These are phyloP conservation scores for Panus rudis DNA, from an alignment of 768 basidiomycete species.

Conservation along the genomic window DNA sequence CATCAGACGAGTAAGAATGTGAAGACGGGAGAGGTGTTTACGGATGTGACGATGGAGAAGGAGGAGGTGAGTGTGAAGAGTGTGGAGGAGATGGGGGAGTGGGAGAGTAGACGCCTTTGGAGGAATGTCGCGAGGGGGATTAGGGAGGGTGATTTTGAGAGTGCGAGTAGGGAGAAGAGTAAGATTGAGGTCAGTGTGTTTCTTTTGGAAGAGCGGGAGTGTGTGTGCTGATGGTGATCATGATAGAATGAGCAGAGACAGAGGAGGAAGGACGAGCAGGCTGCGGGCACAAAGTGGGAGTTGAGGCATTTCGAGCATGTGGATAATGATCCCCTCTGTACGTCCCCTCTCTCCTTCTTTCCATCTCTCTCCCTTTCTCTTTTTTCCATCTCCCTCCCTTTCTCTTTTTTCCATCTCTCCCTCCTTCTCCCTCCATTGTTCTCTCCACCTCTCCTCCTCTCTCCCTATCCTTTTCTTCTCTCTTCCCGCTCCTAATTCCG, in stretches of 20 bases:
- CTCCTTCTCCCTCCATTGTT: too few relatives aligned
- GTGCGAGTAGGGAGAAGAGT: conserved; percentile 82
- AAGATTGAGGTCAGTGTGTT: conserved; percentile 69
- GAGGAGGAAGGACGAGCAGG: conserved; percentile 72
- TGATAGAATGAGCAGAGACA: conserved; percentile 87
- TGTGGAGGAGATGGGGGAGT: conserved; percentile 62
- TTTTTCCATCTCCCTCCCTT: background rate
- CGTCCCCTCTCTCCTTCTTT: conserved; percentile 21
- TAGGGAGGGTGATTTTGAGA: conserved; percentile 83
- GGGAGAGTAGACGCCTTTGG: conserved; percentile 88
- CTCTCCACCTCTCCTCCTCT: too few relatives aligned
- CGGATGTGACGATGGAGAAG: conserved; percentile 68
- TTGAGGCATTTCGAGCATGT: conserved; percentile 72
- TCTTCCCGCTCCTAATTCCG: too few relatives aligned
- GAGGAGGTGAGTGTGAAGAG: conserved; percentile 66
- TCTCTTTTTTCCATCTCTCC: too few relatives aligned
- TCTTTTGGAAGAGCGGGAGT: background rate
- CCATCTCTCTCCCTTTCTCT: background rate
- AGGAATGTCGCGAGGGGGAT: conserved; percentile 84
- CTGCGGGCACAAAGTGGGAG: conserved; percentile 65
- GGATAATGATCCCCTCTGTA: conserved; percentile 68
- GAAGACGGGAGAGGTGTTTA: conserved; percentile 51
- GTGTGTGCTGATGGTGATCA: background rate
- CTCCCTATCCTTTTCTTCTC: too few relatives aligned
- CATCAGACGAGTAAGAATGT: conserved; percentile 53